phyloP scores from a whole-genome alignment of 345 rosid species.

The Eucalyptus cloeziana region DNA sequence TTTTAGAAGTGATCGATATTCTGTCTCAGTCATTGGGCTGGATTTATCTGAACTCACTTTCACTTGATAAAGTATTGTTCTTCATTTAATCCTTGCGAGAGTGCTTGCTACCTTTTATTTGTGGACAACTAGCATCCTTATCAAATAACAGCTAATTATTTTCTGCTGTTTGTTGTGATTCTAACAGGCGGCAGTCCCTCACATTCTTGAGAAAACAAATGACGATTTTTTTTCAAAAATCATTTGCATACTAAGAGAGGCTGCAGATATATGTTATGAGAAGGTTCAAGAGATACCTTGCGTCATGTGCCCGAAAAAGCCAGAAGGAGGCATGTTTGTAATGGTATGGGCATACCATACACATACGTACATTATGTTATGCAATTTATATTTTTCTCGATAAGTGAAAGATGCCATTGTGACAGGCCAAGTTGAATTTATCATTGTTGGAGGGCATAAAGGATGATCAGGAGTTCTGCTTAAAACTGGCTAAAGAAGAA shows the following conservation, averaged over 20 bases:
- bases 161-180: neutral
- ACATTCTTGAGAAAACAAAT: constrained; percentile 45
- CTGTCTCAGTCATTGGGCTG: neutral
- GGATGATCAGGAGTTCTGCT: constrained; percentile 60
- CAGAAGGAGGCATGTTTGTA: constrained; percentile 63
- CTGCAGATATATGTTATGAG: constrained; percentile 37
- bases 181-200: constrained; percentile 60
- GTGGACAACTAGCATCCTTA: neutral
- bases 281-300: constrained; percentile 53
- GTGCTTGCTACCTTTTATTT: neutral
- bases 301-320: constrained; percentile 42
- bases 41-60: neutral
- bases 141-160: neutral
- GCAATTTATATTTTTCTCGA: neutral
- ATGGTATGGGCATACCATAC: constrained; percentile 21
- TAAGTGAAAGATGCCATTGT: neutral
- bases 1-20: neutral
- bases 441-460: constrained; percentile 46
- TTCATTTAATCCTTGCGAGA: neutral
- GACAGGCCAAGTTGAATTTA: constrained; percentile 48
- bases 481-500: constrained; percentile 58
- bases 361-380: neutral
- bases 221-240: constrained; percentile 49
- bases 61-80: neutral
- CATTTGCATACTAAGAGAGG: constrained; percentile 20